Base-by-base conservation (phyloP, 2,329 filamentous ascomycete species). In the Calonectria pteridis region DNA sequence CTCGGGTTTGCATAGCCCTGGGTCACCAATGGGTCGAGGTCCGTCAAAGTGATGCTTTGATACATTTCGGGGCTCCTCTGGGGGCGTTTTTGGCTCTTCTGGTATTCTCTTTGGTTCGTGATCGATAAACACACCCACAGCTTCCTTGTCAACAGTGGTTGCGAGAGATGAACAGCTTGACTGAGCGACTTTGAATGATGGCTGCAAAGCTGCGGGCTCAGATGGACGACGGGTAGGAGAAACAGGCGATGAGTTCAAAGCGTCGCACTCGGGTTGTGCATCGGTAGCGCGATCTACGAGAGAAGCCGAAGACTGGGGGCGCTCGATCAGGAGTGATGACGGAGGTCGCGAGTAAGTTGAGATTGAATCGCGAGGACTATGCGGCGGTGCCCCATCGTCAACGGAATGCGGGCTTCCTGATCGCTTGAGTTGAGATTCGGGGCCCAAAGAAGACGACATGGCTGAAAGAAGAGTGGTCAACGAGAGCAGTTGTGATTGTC, bases 271-370 rank as follows among this genome's bases (percentile, higher is more conserved):
- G 6, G 26, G 26, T 20, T 59, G 58, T 33, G 23, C 40, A 26
- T 13, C 20, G 20, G 10, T 20, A 7, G 14, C 18, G 31, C 23
- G 46, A 26, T 37, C 37, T 18, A 23, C 20, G 5, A 51, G 26
- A 3, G 62, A 65, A 20, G 18, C 14, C 9, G 26, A 18, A 2
- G 40, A 46, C 29, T 16, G 51, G 2, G 43, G 50, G 43, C 59
- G 74, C 70, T 79, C 74, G 20, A 77, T 51, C 20, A 76, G 71
- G n/a, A 78, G 75, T 31, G 73, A 74, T 9, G 67, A 67, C 6
- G 78, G 77, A n/a, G 78, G 75, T 4, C 62, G 59, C 5, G 33
- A 68, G 23, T 59, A 78, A 53, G 62, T 66, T 13, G 67, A 29
- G n/a, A 46, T 55, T 50, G 71, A 67, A 51, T 59, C 46, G 58